Percentiles rank a stretch among this genome's conserved stretches.
These are phyloP conservation scores for Coemansia sp. DNA, from an alignment of 192 early-diverging fungal genomes.

Conservation along the genomic window DNA sequence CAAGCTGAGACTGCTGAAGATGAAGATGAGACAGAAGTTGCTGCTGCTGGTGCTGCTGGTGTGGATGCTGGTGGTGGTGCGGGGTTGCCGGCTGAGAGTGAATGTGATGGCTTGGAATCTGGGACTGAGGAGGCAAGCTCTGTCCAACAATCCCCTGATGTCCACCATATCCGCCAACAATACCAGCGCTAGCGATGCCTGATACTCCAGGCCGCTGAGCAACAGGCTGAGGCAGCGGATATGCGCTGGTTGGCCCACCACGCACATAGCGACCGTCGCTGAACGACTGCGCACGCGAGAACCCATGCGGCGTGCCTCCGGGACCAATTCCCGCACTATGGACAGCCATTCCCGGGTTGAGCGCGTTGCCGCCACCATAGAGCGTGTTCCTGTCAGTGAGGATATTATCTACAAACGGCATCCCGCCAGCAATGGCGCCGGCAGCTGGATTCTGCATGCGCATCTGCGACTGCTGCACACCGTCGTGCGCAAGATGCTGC, in stretches of 20 bases:
- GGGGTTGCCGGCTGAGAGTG: slow-evolving; percentile 47
- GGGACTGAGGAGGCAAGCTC: slow-evolving; percentile 15
- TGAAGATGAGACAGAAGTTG: slow-evolving; percentile 22
- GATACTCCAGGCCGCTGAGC: slow-evolving; percentile 36
- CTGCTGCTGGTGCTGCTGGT: slow-evolving; percentile 24
- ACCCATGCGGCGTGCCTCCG: slow-evolving; percentile 22
- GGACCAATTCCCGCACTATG: slow-evolving; percentile 28
- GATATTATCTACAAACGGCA: slow-evolving; percentile 37
- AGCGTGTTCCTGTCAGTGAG: slow-evolving; percentile 31
- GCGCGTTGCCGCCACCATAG: slow-evolving; percentile 14
- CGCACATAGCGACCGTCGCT: slow-evolving; percentile 37
- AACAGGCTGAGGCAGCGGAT: slow-evolving; percentile 48
- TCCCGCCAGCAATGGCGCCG: slow-evolving; percentile 6
- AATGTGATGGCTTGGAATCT: slow-evolving; percentile 24
- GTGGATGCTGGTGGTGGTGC: slow-evolving; percentile 28
- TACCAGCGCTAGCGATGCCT: slow-evolving; percentile 29
- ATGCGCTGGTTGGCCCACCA: slow-evolving; percentile 39
- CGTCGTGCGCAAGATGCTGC: slow-evolving; percentile 21
- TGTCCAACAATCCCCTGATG: slow-evolving; percentile 19
- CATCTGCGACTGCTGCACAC: slow-evolving; percentile 23
- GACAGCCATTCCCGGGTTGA: slow-evolving; percentile 15
- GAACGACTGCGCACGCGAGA: slow-evolving; percentile 41
- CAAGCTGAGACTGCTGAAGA: slow-evolving; percentile 20
- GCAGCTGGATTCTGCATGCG: slow-evolving; percentile 26
- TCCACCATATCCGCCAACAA: slow-evolving; percentile 16